Percentiles rank a stretch among this genome's conserved stretches.
Conservation (phyloP, 257 asterid genomes). For the Petunia secreta region DNA sequence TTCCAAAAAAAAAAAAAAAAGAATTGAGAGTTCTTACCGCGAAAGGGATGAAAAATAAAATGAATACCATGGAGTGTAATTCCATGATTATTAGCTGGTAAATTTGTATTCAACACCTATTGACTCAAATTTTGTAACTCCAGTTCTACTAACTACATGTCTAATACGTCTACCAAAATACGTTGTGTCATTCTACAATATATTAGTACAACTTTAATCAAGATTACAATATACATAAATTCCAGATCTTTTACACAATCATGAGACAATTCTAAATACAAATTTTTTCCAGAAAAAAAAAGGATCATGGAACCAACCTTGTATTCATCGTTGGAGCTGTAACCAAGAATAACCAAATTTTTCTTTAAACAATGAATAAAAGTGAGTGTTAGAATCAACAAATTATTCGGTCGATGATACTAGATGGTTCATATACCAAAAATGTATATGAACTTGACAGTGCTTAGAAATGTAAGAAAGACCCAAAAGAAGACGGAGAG, state of each 20-base stretch:
- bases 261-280: neutral
- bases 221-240: neutral
- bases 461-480: neutral
- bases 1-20: neutral
- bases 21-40: neutral
- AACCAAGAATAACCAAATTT: slow-evolving; percentile 80
- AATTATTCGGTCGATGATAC: too few species aligned
- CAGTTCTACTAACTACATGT: slow-evolving; percentile 82
- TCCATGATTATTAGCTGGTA: slow-evolving; percentile 78
- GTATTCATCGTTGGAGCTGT: slow-evolving; percentile 56
- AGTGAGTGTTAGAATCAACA: neutral
- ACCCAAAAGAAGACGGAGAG: neutral
- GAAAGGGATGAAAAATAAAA: neutral
- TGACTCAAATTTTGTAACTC: slow-evolving; percentile 65
- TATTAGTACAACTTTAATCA: neutral
- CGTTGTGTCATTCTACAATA: slow-evolving; percentile 65
- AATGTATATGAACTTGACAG: neutral
- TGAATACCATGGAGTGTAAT: slow-evolving; percentile 81
- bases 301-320: slow-evolving; percentile 47
- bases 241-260: neutral
- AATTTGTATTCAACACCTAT: slow-evolving; percentile 52
- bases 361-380: slow-evolving; percentile 43
- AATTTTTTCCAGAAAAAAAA: neutral
- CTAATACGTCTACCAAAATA: slow-evolving; percentile 84
- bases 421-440: too few species aligned